Evolutionary conservation across 257 asterid species (phyloP), one percentile per base, ranked within the genome.

Genomic region (Petunia secreta): DNA sequence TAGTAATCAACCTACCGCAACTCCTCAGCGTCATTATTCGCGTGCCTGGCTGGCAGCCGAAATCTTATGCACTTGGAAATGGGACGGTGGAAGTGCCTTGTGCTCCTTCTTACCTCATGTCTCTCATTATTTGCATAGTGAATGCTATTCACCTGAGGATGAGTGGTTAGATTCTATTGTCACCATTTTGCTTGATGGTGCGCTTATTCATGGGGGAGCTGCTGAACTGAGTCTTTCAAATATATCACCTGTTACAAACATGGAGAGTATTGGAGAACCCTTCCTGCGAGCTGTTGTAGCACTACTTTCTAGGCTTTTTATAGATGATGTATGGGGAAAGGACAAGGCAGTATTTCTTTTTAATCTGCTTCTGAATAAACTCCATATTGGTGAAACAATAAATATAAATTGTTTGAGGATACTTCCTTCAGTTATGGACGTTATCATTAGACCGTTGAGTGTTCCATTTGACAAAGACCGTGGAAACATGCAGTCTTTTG

Each of bases 21-120:
- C 86, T 81, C 84, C 85, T 81, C 85, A 81, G 63, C 82, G 84
- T 82, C 89, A 79, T 41, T 83, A 86, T 87, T 82, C 97, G 79
- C 96, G 99, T 60, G 92, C 98, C 75, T 96, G 99, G 99, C 98
- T 96, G 85, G 99, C 98, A 75, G 98, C 92, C 80, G 99, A 96
- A 87, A 88, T 96, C 64, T 89, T 96, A 78, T 96, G 99, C 92
- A 84, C 98, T 58, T 92, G 98, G 98, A 88, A 91, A 80, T 96
- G 99, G 99, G 86, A 83, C 81, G 92, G 95, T 58, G 98, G 98
- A 82, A 87, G 86, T 87, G 97, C 89, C 82, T 82, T 84, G 83
- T 81, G 89, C 81, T 86, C 98, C 44, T 91, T 96, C 84, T 77
- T 96, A 54, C 95, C 97, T 64, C 82, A 88, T 64, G 87, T 96